Conservation (phyloP, 116 monocot genomes). For the Dioscorea cayenensis region DNA sequence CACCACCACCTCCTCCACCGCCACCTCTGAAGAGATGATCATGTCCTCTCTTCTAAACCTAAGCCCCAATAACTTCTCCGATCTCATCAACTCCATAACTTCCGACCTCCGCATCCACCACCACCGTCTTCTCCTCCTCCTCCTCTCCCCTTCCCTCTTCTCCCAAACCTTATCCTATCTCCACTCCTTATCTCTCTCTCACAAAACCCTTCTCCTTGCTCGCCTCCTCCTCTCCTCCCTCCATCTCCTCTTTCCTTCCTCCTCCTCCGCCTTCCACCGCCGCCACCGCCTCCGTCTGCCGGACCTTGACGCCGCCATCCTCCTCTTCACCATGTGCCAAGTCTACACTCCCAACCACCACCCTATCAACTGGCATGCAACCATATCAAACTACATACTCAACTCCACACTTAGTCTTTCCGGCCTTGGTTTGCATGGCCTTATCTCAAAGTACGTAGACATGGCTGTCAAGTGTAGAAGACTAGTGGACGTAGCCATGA, state of each 20-base stretch:
- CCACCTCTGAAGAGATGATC: constrained; percentile 21
- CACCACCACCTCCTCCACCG: no score
- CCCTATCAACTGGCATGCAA: constrained; percentile 33
- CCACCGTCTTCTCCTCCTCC: constrained; percentile 51
- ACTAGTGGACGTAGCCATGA: constrained; percentile 31
- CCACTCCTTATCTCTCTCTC: constrained; percentile 45
- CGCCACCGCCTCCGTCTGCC: constrained; percentile 24
- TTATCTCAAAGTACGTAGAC: constrained; percentile 31
- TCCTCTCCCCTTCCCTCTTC: constrained; percentile 63
- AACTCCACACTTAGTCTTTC: constrained; percentile 23
- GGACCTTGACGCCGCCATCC: constrained; percentile 73
- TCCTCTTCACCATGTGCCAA: constrained; percentile 77
- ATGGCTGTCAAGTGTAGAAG: constrained; percentile 53
- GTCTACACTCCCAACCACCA: constrained; percentile 24
- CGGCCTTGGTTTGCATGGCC: constrained; percentile 45
- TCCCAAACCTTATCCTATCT: constrained; percentile 41
- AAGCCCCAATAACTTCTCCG: constrained; percentile 23
- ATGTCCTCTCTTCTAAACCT: constrained; percentile 50
- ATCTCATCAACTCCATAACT: constrained; percentile 29
- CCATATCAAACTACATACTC: constrained; percentile 28
- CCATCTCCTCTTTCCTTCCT: constrained; percentile 28
- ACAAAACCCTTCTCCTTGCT: constrained; percentile 34
- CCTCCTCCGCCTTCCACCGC: constrained; percentile 11
- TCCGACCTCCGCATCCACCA: constrained; percentile 42
- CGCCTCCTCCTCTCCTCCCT: constrained; percentile 43